Evolutionary conservation across 73 alveolate genomes (phyloP).

Genomic region (Breviolum minutum): DNA sequence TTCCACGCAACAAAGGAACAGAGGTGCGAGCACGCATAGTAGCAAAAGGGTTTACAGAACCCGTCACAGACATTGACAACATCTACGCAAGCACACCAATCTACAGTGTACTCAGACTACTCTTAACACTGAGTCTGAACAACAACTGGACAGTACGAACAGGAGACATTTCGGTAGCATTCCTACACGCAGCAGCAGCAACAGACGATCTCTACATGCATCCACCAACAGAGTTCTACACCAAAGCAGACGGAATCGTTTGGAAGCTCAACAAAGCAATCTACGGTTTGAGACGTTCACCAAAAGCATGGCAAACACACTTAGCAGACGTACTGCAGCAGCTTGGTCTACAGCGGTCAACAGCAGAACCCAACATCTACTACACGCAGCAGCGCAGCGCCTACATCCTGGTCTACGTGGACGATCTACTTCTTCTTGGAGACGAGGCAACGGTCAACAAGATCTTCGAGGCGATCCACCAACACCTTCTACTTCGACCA

Average conservation of each 20-base stretch:
- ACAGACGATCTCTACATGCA: not conserved
- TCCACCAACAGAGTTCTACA: not conserved
- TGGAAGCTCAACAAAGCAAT: conserved; percentile 39
- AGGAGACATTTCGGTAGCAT: conserved; percentile 1
- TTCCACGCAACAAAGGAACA: not conserved
- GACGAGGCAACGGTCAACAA: not conserved
- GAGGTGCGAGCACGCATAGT: not conserved
- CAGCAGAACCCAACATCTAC: not conserved
- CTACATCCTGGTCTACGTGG: not conserved
- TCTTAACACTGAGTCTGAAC: not conserved
- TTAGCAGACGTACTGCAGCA: not conserved
- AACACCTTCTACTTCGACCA: not conserved
- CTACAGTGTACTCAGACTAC: not conserved
- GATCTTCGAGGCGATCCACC: not conserved
- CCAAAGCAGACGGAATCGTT: not conserved
- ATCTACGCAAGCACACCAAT: not conserved
- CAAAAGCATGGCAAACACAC: conserved; percentile 20
- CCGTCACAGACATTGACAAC: not conserved
- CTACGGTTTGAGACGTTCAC: not conserved
- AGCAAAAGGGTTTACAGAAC: conserved; percentile 5
- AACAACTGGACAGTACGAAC: not conserved
- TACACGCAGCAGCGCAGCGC: too few species aligned
- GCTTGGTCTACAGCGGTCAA: not conserved
- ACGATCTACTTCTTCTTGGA: not conserved
- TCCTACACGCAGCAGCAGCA: conserved; percentile 12